These are phyloP conservation scores for Aspergillus incahuasiensis DNA, from an alignment of 495 filamentous ascomycete genomes.

Conservation along the genomic window DNA sequence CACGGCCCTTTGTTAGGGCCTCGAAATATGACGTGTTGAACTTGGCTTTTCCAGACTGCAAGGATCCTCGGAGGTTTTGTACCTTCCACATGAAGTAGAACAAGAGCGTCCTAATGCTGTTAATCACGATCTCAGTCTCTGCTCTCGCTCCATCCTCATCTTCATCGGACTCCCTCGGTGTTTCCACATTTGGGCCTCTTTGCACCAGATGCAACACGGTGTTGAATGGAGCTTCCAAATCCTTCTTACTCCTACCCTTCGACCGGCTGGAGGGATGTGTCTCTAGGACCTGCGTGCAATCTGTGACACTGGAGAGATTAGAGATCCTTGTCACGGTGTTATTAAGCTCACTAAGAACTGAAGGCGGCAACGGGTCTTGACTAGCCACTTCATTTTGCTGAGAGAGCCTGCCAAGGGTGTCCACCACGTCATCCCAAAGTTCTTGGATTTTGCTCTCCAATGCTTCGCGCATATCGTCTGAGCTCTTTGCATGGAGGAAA, in stretches of 20 bases:
- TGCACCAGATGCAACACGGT: conserved; percentile 62
- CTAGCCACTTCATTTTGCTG: conserved; percentile 60
- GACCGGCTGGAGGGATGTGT: conserved; percentile 37
- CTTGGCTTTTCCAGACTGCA: conserved; percentile 34
- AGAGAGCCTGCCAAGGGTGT: conserved; percentile 61
- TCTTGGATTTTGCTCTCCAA: conserved; percentile 72
- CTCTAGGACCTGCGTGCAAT: conserved; percentile 71
- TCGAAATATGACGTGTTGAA: conserved; percentile 52
- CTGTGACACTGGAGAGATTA: conserved; percentile 74
- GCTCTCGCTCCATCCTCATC: conserved; percentile 61
- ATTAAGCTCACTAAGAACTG: conserved; percentile 62
- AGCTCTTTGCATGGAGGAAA: conserved; percentile 77
- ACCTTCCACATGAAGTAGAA: conserved; percentile 98
- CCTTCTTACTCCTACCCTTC: conserved; percentile 48
- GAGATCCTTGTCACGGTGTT: conserved; percentile 80
- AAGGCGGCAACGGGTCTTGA: conserved; percentile 55
- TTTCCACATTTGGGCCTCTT: conserved; percentile 54
- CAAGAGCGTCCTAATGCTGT: conserved; percentile 64
- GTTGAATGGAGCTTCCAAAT: conserved; percentile 52
- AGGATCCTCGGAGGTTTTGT: conserved; percentile 39
- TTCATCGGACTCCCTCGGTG: conserved; percentile 30
- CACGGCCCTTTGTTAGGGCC: conserved; percentile 38
- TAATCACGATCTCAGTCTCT: conserved; percentile 70
- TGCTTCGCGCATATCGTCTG: conserved; percentile 80
- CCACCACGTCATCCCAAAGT: conserved; percentile 80